phyloP scores from a whole-genome alignment of 139 green algal species.

The Marvania coccoides region DNA sequence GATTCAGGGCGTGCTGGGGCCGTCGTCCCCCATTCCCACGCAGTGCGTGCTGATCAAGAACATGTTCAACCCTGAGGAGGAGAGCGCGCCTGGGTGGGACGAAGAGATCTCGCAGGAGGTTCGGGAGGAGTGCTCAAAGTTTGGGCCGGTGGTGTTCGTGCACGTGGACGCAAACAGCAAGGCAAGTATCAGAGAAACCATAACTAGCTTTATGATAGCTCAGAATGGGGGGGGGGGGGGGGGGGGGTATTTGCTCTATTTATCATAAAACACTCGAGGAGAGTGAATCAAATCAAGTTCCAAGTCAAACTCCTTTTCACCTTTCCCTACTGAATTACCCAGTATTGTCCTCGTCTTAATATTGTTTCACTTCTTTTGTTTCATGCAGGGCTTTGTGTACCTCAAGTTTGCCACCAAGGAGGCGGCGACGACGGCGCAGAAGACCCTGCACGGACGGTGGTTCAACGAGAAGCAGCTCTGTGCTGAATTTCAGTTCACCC shows the following conservation, averaged over 20 bases:
- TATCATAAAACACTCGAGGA: not conserved
- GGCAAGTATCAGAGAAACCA: no score
- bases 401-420: constrained; percentile 64
- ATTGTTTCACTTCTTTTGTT: not conserved
- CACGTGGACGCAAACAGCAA: constrained; percentile 74
- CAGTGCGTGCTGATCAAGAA: constrained; percentile 92
- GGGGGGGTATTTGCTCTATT: not conserved
- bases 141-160: constrained; percentile 71
- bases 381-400: constrained; percentile 84
- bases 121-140: constrained; percentile 83
- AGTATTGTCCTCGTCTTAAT: no score
- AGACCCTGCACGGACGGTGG: constrained; percentile 79
- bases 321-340: not conserved
- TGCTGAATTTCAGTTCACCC: constrained; percentile 72
- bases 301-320: no score
- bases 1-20: constrained; percentile 79
- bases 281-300: not conserved
- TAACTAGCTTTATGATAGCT: no score
- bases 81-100: constrained; percentile 76
- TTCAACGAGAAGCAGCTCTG: constrained; percentile 74
- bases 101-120: constrained; percentile 86
- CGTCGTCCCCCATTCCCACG: constrained; percentile 82
- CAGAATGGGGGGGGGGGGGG: not conserved
- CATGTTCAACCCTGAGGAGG: constrained; percentile 79
- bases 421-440: constrained; percentile 56